Evolutionary conservation across 176 grass and related monocot species (phyloP), one percentile per base, ranked within the genome.

Genomic region (Calamus simplicifolius): DNA sequence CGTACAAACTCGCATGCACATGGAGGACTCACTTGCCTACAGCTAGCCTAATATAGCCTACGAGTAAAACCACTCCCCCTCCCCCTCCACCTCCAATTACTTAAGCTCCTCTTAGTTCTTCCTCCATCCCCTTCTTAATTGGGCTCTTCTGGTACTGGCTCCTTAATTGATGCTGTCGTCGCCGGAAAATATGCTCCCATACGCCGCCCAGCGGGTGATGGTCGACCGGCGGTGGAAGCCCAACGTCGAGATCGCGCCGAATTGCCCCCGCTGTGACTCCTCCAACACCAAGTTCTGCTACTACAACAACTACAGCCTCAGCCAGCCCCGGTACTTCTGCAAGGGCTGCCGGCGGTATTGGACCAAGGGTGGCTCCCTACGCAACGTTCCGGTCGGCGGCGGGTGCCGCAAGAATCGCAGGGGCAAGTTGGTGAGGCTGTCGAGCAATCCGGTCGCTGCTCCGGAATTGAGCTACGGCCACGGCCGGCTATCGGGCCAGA

Each of bases 251-350:
- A 8, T 19, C 50, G 81, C 75, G 19, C 89, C 89, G 19, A 95
- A 73, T 58, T 89, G 90, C 82, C 90, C 90, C 29, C 82, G 90
- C 25, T 95, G 90, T 55, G 77, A 83, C 55, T 95, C 90, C 16
- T 62, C 82, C 53, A 89, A 95, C 76, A 89, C 90, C 69, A 95
- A 95, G 72, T 95, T 95, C 53, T 95, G 90, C 79, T 95, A 95
- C 85, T 95, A 89, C 85, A 95, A 95, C 79, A 95, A 95, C 67
- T 95, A 95, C 82, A 95, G 90, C 85, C 79, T 89, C 54, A 86
- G 69, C 67, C 90, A 95, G 76, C 90, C 90, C 18, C 85, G 90
- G 31, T 95, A 95, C 80, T 89, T 95, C 82, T 95, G 90, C 80
- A 95, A 95, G 69, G 82, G 79, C 8, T 95, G 90, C 75, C 72